A percentile compares a stretch with the other conserved stretches of the same genome.
Conservation (phyloP, 768 basidiomycete genomes). For the Calocybe cyanea region DNA sequence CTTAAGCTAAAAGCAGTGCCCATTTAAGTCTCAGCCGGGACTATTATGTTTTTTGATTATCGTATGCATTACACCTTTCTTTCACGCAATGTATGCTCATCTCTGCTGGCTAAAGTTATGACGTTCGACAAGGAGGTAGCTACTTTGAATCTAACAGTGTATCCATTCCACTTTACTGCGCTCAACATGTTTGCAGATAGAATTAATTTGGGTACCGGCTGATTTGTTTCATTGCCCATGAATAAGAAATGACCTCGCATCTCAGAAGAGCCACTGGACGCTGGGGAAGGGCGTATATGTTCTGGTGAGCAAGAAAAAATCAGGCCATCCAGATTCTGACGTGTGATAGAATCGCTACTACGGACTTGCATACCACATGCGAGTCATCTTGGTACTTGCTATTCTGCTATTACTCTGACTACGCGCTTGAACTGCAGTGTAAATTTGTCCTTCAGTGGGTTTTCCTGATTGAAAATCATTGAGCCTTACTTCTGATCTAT, state of each 20-base stretch:
- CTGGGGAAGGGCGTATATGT: slow-evolving; percentile 52
- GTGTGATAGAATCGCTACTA: no score
- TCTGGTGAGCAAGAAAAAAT: slow-evolving; percentile 30
- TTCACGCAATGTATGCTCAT: not conserved
- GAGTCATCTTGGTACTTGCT: no score
- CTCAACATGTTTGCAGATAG: slow-evolving; percentile 30
- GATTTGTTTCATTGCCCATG: not conserved
- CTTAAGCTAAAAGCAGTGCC: no score
- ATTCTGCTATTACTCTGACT: no score
- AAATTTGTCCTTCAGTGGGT: no score
- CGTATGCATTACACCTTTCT: slow-evolving; percentile 28
- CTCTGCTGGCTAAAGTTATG: slow-evolving; percentile 38
- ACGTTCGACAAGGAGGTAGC: slow-evolving; percentile 54
- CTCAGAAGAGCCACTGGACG: slow-evolving; percentile 51
- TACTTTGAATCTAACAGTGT: not conserved
- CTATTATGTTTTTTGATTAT: slow-evolving; percentile 53
- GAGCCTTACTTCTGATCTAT: no score
- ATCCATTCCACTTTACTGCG: not conserved
- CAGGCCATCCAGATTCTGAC: not conserved
- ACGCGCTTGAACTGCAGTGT: no score
- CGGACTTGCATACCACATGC: no score
- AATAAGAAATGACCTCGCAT: no score
- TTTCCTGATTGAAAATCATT: no score
- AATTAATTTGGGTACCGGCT: slow-evolving; percentile 57
- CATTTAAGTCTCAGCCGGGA: slow-evolving; percentile 43